These are phyloP conservation scores for Vigna angularis DNA, from an alignment of 306 rosid species.

Conservation along the genomic window DNA sequence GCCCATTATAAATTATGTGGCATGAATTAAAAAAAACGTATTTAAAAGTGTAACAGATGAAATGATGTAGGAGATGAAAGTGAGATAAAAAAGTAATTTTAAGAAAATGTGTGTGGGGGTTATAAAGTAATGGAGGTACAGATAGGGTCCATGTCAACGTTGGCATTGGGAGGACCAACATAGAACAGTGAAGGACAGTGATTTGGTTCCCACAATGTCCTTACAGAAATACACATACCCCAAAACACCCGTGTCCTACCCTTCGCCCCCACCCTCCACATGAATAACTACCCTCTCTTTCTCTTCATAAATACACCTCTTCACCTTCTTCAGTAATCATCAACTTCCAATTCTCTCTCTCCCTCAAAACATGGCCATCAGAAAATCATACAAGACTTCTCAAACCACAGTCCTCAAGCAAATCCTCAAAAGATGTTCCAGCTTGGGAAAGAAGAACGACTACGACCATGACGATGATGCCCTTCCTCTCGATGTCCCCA, in stretches of 20 bases:
- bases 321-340: background rate
- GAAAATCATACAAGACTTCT: conserved; percentile 68
- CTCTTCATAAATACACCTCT: conserved; percentile 59
- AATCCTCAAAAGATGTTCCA: conserved; percentile 80
- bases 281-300: background rate
- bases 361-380: conserved; percentile 64
- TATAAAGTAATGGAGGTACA: background rate
- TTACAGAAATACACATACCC: conserved; percentile 48
- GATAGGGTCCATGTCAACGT: conserved; percentile 53
- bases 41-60: too few relatives aligned
- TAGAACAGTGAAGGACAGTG: conserved; percentile 46
- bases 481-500: conserved; percentile 84
- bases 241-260: conserved; percentile 72
- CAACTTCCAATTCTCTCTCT: background rate
- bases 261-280: conserved; percentile 43
- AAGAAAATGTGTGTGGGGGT: too few relatives aligned
- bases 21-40: too few relatives aligned
- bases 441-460: conserved; percentile 64
- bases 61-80: too few relatives aligned
- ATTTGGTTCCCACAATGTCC: conserved; percentile 67
- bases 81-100: too few relatives aligned
- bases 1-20: too few relatives aligned
- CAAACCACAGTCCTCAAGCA: conserved; percentile 75
- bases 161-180: conserved; percentile 54
- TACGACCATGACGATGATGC: conserved; percentile 61